Percentiles rank a stretch among this genome's conserved stretches.
These are phyloP conservation scores for Yamadazyma membranifaciens DNA, from an alignment of 1,139 yeast species.

Conservation along the genomic window DNA sequence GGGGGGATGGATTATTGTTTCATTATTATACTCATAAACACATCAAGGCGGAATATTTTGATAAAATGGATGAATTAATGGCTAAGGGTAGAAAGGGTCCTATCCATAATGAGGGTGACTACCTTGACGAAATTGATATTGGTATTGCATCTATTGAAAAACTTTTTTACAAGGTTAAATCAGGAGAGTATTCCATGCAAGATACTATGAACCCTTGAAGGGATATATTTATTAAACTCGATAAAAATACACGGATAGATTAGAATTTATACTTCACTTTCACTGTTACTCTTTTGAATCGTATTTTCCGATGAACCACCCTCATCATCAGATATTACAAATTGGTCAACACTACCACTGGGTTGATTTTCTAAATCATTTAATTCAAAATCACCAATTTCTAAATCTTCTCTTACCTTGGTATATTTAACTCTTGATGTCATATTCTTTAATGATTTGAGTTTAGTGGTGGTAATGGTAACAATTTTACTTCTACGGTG, in stretches of 20 bases:
- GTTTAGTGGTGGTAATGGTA: conserved; percentile 7
- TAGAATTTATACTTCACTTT: not conserved
- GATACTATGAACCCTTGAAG: conserved; percentile 11
- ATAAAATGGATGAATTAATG: conserved; percentile 20
- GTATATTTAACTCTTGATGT: conserved; percentile 3
- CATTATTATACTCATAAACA: conserved; percentile 24
- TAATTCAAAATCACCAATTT: conserved; percentile 9
- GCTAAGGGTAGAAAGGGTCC: conserved; percentile 27
- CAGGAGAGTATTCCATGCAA: conserved; percentile 11
- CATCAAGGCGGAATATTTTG: conserved; percentile 23
- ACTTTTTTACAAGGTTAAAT: conserved; percentile 25
- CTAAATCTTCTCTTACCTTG: conserved; percentile 7
- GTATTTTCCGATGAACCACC: not conserved
- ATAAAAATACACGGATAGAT: not conserved
- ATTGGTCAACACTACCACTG: not conserved
- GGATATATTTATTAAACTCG: not conserved
- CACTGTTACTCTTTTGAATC: not conserved
- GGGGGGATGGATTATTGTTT: conserved; percentile 24
- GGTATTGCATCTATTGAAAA: conserved; percentile 23
- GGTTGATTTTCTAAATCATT: conserved; percentile 5
- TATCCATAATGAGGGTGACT: conserved; percentile 22
- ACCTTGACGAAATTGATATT: conserved; percentile 23
- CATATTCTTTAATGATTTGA: not conserved
- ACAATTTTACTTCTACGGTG: conserved; percentile 21
- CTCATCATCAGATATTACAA: conserved; percentile 10